Evolutionary conservation across 73 alveolate genomes (phyloP), one percentile per base, ranked within the genome.

Genomic region (Tetrahymena elliotti): DNA sequence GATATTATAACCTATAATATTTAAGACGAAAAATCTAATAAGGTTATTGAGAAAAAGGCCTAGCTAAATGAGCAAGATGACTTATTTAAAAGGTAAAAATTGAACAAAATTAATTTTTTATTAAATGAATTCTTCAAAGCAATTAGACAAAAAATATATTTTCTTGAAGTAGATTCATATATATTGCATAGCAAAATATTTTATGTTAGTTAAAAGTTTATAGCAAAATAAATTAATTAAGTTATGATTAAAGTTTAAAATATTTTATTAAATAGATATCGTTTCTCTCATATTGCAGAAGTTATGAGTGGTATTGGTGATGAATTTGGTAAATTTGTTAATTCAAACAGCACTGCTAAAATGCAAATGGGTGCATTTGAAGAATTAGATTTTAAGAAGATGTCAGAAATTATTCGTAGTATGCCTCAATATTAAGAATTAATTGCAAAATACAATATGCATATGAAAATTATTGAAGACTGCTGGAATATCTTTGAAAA

Each of bases 321-420:
- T 16, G 96, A 94, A 38, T 94, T 94, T n/a, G 22, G 93, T n/a
- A 94, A 94, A 84, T 94, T 94, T 35, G 39, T 94, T 15, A 52
- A 94, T 10, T 84, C 93, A 37, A 94, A 53, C 11, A 94, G 95
- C 13, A 94, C 96, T 20, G 96, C 96, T 33, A 94, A 94, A 33
- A 93, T 94, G 18, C 41, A 94, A 33, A 47, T 84, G 93, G 96
- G 96, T 20, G 83, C 93, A 94, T 52, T 94, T 53, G 83, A 94
- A 35, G 83, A 94, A 84, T 35, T 94, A 47, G 96, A 94, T 52
- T 88, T 94, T 33, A 88, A 94, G 35, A 52, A 84, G 33, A 94
- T 94, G 96, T 94, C 96, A 20, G 96, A 94, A 47, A 84, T 94
- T 9, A 94, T 94, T 47, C 93, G 93, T 33, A 88, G 95, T 37